Conservation (phyloP, 352 stramenopile species). For the Globisporangium abappressorium region DNA sequence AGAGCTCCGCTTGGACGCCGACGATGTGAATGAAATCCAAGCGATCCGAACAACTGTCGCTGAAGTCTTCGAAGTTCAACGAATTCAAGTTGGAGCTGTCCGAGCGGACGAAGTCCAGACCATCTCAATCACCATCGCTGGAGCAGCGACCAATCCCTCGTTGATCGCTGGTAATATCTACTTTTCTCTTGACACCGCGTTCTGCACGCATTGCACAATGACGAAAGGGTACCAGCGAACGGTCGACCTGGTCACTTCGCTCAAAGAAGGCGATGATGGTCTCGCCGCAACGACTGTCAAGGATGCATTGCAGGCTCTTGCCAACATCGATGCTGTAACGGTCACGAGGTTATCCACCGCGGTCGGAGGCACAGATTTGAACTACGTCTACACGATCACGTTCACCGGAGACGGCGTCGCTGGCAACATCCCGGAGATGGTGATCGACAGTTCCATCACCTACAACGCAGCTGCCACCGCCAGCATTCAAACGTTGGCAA, state of each 20-base stretch:
- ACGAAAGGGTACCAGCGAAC: slow-evolving; percentile 52
- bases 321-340: slow-evolving; percentile 54
- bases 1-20: slow-evolving; percentile 68
- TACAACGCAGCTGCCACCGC: slow-evolving; percentile 24
- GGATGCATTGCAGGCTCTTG: slow-evolving; percentile 32
- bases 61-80: slow-evolving; percentile 87
- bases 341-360: slow-evolving; percentile 28
- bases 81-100: slow-evolving; percentile 68
- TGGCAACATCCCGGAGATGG: slow-evolving; percentile 84
- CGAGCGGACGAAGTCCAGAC: slow-evolving; percentile 83
- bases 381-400: slow-evolving; percentile 76
- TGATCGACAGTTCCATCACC: slow-evolving; percentile 42
- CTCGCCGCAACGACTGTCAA: slow-evolving; percentile 23
- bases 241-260: slow-evolving; percentile 34
- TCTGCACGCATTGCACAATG: slow-evolving; percentile 73
- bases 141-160: slow-evolving; percentile 46
- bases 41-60: slow-evolving; percentile 74
- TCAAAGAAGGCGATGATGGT: slow-evolving; percentile 22
- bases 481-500: slow-evolving; percentile 37
- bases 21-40: slow-evolving; percentile 92
- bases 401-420: slow-evolving; percentile 81
- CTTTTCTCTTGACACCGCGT: slow-evolving; percentile 59
- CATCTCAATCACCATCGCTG: slow-evolving; percentile 70
- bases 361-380: slow-evolving; percentile 41
- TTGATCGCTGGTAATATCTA: slow-evolving; percentile 44